Percentiles rank a stretch among this genome's conserved stretches.
These are phyloP conservation scores for Solanum sparsipilum DNA, from an alignment of 257 asterid species.

Conservation along the genomic window DNA sequence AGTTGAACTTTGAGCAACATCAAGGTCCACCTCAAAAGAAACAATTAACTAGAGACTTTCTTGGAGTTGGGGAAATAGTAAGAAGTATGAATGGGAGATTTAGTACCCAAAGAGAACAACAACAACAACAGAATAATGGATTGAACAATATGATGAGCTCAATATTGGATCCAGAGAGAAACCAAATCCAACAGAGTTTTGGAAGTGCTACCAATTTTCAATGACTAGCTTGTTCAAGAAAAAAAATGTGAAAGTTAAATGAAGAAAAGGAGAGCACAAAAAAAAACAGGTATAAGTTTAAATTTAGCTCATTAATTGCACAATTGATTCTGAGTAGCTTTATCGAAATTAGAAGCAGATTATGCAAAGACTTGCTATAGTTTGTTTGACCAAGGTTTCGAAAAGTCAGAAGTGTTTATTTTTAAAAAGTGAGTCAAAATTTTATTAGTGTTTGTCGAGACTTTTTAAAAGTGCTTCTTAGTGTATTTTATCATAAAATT, in stretches of 20 bases:
- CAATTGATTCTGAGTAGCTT: background rate
- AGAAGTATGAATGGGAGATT: slow-evolving; percentile 30
- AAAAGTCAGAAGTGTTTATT: background rate
- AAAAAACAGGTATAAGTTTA: slow-evolving; percentile 4
- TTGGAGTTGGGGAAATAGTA: slow-evolving; percentile 67
- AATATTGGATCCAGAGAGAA: slow-evolving; percentile 20
- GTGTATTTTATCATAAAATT: background rate
- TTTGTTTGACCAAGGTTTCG: background rate
- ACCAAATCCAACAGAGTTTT: slow-evolving; percentile 25
- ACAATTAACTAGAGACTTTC: slow-evolving; percentile 63
- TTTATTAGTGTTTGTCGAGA: background rate
- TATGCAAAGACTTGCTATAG: background rate
- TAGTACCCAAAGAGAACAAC: slow-evolving; percentile 18
- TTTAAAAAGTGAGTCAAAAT: background rate
- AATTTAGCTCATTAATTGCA: background rate
- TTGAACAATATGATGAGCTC: slow-evolving; percentile 16
- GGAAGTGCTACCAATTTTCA: slow-evolving; percentile 32
- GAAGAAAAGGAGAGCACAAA: background rate
- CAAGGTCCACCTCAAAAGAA: slow-evolving; percentile 15
- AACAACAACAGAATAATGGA: background rate
- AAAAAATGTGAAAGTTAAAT: background rate
- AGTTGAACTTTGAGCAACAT: slow-evolving; percentile 1
- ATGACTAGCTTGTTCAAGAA: slow-evolving; percentile 2
- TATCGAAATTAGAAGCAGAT: background rate
- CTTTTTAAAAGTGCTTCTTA: background rate